Conservation (phyloP, 371 early-diverging fungal genomes). For the Umbelopsis sp. region DNA sequence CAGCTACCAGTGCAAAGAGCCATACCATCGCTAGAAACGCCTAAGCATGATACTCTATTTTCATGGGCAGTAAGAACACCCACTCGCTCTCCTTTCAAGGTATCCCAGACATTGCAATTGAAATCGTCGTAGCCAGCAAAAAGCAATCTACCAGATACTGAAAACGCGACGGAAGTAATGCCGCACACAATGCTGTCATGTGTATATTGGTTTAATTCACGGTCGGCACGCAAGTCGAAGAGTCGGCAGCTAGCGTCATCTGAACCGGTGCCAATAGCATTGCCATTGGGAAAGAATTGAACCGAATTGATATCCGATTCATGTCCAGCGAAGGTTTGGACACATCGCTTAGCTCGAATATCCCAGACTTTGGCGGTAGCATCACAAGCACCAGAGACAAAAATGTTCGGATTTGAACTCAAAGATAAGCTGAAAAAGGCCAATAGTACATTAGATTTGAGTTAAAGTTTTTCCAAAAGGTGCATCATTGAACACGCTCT, state of each 20-base stretch:
- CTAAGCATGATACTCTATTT: constrained; percentile 95
- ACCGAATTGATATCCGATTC: constrained; percentile 98
- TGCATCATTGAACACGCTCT: no score
- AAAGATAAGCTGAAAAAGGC: constrained; percentile 71
- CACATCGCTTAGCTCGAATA: constrained; percentile 93
- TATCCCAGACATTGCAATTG: constrained; percentile 98
- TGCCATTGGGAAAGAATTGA: constrained; percentile 97
- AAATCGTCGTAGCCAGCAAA: constrained; percentile 99
- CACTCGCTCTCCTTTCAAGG: constrained; percentile 92
- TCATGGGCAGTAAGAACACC: constrained; percentile 94
- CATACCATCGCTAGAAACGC: constrained; percentile 95
- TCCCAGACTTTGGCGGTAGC: constrained; percentile 99
- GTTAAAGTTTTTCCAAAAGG: no score
- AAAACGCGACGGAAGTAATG: constrained; percentile 96
- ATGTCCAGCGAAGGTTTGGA: constrained; percentile 97
- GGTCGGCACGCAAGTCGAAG: constrained; percentile 96
- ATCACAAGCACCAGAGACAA: constrained; percentile 98
- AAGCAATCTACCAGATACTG: constrained; percentile 90
- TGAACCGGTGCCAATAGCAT: constrained; percentile 96
- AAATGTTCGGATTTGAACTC: constrained; percentile 90
- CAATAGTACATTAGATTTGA: no score
- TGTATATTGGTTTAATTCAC: constrained; percentile 94
- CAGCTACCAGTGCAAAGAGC: constrained; percentile 97
- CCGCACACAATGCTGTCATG: constrained; percentile 97
- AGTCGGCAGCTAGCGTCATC: constrained; percentile 98